Conservation (phyloP, 352 stramenopile genomes). For the Pythium utonaiense region DNA sequence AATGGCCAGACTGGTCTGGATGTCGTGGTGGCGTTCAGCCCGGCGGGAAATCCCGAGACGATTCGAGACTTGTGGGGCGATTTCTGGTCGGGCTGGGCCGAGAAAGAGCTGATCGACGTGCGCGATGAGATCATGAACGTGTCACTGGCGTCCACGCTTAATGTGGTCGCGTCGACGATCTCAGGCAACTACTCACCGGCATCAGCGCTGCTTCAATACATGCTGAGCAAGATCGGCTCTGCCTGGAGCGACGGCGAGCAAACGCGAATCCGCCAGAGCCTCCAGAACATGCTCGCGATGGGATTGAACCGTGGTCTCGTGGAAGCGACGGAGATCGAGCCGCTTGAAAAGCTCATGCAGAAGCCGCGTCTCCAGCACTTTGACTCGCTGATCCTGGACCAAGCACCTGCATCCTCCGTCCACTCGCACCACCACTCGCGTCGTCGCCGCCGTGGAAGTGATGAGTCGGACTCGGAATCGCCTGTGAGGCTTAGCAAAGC, state of each 20-base stretch:
- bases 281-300: conserved; percentile 85
- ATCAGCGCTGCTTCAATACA: conserved; percentile 70
- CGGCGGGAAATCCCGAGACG: conserved; percentile 73
- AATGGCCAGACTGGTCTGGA: conserved; percentile 37
- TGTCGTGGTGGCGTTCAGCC: conserved; percentile 79
- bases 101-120: conserved; percentile 78
- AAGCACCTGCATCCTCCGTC: conserved; percentile 36
- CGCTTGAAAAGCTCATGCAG: conserved; percentile 74
- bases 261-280: conserved; percentile 78
- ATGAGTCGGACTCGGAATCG: conserved; percentile 54
- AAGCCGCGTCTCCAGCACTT: conserved; percentile 58
- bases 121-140: conserved; percentile 77
- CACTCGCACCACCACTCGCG: conserved; percentile 39
- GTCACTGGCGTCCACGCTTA: conserved; percentile 65
- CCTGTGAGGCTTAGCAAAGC: conserved; percentile 56
- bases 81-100: conserved; percentile 84
- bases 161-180: conserved; percentile 78
- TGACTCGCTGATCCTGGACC: conserved; percentile 65
- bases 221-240: conserved; percentile 79
- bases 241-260: conserved; percentile 83
- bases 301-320: conserved; percentile 72
- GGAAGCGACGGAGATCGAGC: conserved; percentile 54
- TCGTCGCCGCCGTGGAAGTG: conserved; percentile 44
- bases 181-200: conserved; percentile 73
- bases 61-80: conserved; percentile 83